Evolutionary conservation across 805 yeast species (phyloP).

Genomic region (Nakazawaea siamensis): DNA sequence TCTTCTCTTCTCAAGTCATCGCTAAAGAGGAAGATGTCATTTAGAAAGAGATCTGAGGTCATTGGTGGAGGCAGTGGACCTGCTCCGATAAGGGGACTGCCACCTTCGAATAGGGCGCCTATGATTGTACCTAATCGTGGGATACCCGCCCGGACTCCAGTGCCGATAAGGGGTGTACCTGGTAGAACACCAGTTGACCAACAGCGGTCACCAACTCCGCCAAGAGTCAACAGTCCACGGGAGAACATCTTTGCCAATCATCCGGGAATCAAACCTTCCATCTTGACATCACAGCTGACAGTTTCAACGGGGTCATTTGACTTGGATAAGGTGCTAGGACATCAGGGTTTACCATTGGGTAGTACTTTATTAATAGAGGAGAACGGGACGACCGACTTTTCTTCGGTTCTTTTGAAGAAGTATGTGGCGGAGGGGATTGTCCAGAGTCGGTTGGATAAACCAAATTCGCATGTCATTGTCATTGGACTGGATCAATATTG

Average conservation of each 20-base stretch:
- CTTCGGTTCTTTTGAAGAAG: conserved; percentile 57
- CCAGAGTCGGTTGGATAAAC: conserved; percentile 45
- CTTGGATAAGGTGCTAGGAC: conserved; percentile 66
- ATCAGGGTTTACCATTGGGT: conserved; percentile 83
- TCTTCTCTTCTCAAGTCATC: no score
- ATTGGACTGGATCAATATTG: conserved; percentile 52
- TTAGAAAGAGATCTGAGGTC: conserved; percentile 50
- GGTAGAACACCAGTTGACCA: conserved; percentile 12
- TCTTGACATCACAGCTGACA: conserved; percentile 64
- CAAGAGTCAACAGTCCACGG: not conserved
- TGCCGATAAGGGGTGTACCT: conserved; percentile 11
- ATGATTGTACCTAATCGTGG: no score
- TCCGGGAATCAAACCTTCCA: conserved; percentile 70
- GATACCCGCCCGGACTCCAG: no score
- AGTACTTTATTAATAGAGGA: conserved; percentile 67
- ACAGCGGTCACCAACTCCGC: not conserved
- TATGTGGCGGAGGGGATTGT: conserved; percentile 73
- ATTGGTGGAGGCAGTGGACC: conserved; percentile 16
- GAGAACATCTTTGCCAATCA: conserved; percentile 17
- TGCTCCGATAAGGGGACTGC: conserved; percentile 5
- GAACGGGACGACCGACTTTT: conserved; percentile 81
- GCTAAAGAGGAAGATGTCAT: no score
- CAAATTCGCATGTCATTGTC: conserved; percentile 54
- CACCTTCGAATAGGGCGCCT: no score
- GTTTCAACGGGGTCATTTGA: conserved; percentile 76